Evolutionary conservation across 1,284 basidiomycete species (phyloP), one percentile per base, ranked within the genome.

Genomic region (Prillingera fragicola): DNA sequence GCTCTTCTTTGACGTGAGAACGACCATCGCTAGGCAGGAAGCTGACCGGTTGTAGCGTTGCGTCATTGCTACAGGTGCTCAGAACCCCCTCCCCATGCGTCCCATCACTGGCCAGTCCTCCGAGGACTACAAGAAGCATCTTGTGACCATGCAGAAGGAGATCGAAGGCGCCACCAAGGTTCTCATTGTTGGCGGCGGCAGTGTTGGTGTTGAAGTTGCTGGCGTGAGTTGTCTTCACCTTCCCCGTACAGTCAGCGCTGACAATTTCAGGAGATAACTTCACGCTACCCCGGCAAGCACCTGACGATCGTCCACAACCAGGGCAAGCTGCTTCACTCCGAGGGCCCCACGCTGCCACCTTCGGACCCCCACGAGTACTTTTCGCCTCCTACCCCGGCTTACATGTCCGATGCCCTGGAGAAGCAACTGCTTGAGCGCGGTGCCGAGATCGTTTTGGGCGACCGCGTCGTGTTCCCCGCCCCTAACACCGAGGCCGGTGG

Each of bases 131-230:
- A 46, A 56, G 21, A 34, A 49, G 17, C 33, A 39, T 5, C 52
- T 71, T 31, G 37, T 42, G 19, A 52, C 52, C 24, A 52, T 50
- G 21, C 50, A 52, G 37, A 15, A 34, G 14, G 46, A 46, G 23
- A 43, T 52, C 22, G 28, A 36, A 24, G 31, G 22, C 9, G 60
- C 71, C 1, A 41, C 50, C 7, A 67, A 64, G 33, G 45, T 74
- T 15, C 59, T 75, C 9, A 52, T 73, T 17, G 54, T 73, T 25
- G 73, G 73, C 9, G 73, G 66, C 27, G 75, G 75, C 5, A 60
- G 72, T 2, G 71, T 72, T 6, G 75, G 75, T 2, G 57, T 76
- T 24, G 75, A 77, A 38, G 62, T 72, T 29, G 71, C 71, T 0
- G 75, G 75, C 33, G 67, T 67, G 25, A 56, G 65, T 60, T 19